Conservation (phyloP, 176 grass and related monocot genomes). For the Lolium rigidum region DNA sequence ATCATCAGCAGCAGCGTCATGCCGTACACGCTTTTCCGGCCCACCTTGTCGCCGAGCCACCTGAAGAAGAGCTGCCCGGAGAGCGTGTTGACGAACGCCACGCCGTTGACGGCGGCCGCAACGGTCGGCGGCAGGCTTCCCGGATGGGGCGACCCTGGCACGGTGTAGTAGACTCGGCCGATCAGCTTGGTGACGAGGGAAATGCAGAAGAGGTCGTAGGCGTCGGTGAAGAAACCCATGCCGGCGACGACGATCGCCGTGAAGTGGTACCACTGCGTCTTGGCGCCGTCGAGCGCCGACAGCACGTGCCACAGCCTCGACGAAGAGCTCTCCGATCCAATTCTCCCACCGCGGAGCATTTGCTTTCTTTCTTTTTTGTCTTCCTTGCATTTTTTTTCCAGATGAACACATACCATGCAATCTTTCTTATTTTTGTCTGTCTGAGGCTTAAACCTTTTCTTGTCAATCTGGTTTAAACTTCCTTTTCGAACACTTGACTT, state of each 20-base stretch:
- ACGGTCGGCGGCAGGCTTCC: constrained; percentile 32
- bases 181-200: constrained; percentile 63
- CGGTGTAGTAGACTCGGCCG: constrained; percentile 56
- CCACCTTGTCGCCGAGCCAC: constrained; percentile 47
- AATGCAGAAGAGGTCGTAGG: constrained; percentile 92
- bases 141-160: constrained; percentile 11
- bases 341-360: too few species aligned
- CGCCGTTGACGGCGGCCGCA: constrained; percentile 31
- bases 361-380: too few species aligned
- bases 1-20: constrained; percentile 47
- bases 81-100: constrained; percentile 46
- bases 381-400: too few species aligned
- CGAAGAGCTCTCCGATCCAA: too few species aligned
- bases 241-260: constrained; percentile 68
- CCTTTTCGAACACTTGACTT: too few species aligned
- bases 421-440: too few species aligned
- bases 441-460: too few species aligned
- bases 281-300: constrained; percentile 50
- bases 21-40: constrained; percentile 37
- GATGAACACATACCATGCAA: too few species aligned
- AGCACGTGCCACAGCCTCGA: constrained; percentile 32
- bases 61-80: constrained; percentile 45
- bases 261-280: constrained; percentile 60
- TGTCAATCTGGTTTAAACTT: too few species aligned
- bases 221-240: constrained; percentile 96